Evolutionary conservation across 495 filamentous ascomycete species (phyloP).

Genomic region (Cladorrhinum samala): DNA sequence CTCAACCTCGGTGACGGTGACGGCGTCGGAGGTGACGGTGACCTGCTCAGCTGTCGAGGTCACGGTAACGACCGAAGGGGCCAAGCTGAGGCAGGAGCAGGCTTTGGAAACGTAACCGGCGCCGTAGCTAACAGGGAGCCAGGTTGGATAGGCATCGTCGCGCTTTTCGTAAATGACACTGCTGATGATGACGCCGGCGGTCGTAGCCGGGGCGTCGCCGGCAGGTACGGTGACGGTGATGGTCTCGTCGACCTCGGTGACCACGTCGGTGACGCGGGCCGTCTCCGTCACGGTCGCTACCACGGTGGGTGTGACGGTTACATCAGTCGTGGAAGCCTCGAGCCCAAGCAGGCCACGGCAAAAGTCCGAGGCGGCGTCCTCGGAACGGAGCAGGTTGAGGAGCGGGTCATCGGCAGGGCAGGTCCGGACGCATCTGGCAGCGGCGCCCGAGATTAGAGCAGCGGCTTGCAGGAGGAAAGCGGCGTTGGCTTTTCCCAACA

Average conservation of each 20-base stretch:
- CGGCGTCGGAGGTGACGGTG: neutral
- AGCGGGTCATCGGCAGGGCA: too few species aligned
- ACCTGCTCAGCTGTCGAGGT: conserved; percentile 5
- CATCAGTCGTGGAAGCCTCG: neutral
- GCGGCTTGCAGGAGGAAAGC: too few species aligned
- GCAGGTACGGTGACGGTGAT: conserved; percentile 1
- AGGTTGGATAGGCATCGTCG: conserved; percentile 5
- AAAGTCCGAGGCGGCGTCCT: too few species aligned
- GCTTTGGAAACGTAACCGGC: conserved; percentile 5
- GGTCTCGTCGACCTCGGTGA: neutral
- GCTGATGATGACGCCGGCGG: neutral
- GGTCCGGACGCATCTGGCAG: too few species aligned
- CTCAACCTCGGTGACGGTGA: conserved; percentile 1
- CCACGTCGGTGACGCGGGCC: neutral
- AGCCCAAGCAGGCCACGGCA: neutral
- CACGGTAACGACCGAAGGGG: conserved; percentile 1
- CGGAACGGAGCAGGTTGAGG: too few species aligned
- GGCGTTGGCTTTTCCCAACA: too few species aligned
- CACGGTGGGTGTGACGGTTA: neutral
- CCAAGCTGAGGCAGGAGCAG: conserved; percentile 9
- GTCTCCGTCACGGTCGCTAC: neutral
- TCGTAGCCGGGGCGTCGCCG: neutral
- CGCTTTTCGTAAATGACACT: conserved; percentile 6
- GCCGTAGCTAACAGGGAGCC: conserved; percentile 6
- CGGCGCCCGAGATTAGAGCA: too few species aligned